phyloP scores from a whole-genome alignment of 169 alveolate genomes.

The Cryptosporidium canis region DNA sequence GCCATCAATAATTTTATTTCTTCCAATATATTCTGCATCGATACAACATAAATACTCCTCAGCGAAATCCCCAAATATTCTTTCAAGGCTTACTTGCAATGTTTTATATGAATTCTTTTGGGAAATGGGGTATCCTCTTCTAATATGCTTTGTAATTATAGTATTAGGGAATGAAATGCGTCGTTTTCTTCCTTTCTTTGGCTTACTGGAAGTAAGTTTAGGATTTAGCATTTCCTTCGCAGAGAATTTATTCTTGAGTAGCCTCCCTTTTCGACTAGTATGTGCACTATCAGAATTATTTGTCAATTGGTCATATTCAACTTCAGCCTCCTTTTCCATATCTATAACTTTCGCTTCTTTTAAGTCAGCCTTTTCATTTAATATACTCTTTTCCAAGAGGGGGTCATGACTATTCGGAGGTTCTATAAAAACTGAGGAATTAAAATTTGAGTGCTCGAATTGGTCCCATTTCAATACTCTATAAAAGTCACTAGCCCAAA shows the following conservation, averaged over 20 bases:
- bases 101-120: neutral
- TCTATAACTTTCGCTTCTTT: neutral
- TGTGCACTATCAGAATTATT: neutral
- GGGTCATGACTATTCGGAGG: neutral
- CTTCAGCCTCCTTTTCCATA: neutral
- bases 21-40: slow-evolving; percentile 12
- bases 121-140: neutral
- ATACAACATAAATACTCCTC: neutral
- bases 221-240: slow-evolving; percentile 65
- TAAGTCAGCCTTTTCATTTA: neutral
- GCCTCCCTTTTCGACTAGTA: slow-evolving; percentile 41
- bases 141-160: slow-evolving; percentile 1
- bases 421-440: slow-evolving; percentile 1
- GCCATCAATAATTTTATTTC: slow-evolving; percentile 9
- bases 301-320: neutral
- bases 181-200: slow-evolving; percentile 43
- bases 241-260: slow-evolving; percentile 22
- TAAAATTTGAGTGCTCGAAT: slow-evolving; percentile 13
- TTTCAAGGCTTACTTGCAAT: neutral
- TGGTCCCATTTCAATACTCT: slow-evolving; percentile 1
- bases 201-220: neutral
- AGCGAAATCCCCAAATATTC: neutral
- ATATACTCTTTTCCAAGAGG: neutral
- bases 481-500: slow-evolving; percentile 44
- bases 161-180: slow-evolving; percentile 1